Percentiles rank a stretch among this genome's conserved stretches.
Conservation (phyloP, 2,329 filamentous ascomycete species). For the Hypocrella siamensis region DNA sequence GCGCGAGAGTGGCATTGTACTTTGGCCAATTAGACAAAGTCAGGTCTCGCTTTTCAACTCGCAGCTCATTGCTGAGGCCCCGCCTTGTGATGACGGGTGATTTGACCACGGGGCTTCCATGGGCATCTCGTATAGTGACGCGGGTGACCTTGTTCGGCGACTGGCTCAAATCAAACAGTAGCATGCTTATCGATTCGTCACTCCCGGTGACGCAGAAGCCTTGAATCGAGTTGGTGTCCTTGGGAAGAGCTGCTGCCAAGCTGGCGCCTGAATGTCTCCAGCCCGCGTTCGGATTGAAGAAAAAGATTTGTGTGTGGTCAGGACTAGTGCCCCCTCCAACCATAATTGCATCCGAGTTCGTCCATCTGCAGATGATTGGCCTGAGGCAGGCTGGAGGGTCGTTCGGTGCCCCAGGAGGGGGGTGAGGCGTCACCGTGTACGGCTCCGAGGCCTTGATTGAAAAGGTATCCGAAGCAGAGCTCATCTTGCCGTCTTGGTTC, state of each 20-base stretch:
- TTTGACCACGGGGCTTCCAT: constrained; percentile 36
- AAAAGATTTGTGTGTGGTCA: constrained; percentile 49
- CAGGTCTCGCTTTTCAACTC: constrained; percentile 21
- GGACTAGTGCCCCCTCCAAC: constrained; percentile 44
- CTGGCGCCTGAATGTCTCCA: constrained; percentile 56
- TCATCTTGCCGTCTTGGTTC: constrained; percentile 40
- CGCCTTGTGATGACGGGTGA: constrained; percentile 23
- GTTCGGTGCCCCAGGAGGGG: constrained; percentile 44
- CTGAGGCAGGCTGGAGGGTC: constrained; percentile 19
- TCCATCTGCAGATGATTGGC: constrained; percentile 64
- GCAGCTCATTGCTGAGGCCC: constrained; percentile 11
- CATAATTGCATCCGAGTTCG: constrained; percentile 52
- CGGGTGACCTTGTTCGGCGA: constrained; percentile 63
- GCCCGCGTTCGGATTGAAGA: constrained; percentile 45
- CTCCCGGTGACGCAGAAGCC: constrained; percentile 52
- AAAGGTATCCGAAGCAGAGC: constrained; percentile 59
- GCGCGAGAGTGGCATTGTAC: constrained; percentile 64
- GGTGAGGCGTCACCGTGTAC: constrained; percentile 43
- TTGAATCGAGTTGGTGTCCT: constrained; percentile 39
- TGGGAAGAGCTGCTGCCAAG: constrained; percentile 43
- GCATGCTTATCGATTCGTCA: constrained; percentile 64
- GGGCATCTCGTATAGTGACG: constrained; percentile 47
- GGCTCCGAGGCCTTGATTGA: constrained; percentile 51
- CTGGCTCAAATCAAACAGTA: constrained; percentile 59
- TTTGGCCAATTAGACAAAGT: constrained; percentile 53